A percentile compares a stretch with the other conserved stretches of the same genome.
These are phyloP conservation scores for Pittosporum tobira DNA, from an alignment of 129 eudicot species.

Conservation along the genomic window DNA sequence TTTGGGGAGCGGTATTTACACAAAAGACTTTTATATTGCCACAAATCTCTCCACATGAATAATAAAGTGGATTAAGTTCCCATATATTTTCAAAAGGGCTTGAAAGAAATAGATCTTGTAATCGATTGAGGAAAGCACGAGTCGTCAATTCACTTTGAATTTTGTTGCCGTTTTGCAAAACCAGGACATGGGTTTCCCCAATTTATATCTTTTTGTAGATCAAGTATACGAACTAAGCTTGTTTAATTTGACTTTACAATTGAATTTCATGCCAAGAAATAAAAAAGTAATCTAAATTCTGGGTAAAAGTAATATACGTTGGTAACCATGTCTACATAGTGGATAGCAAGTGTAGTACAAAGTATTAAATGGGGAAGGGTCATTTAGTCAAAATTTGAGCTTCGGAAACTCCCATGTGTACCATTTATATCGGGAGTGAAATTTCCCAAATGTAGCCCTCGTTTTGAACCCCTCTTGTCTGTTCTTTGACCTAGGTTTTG, in stretches of 20 bases:
- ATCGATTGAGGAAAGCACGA: constrained; percentile 4
- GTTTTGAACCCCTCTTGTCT: constrained; percentile 68
- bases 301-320: too few relatives aligned
- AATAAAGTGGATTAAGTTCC: too few relatives aligned
- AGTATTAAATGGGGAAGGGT: constrained; percentile 16
- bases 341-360: constrained; percentile 22
- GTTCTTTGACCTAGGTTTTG: constrained; percentile 76
- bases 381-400: constrained; percentile 38
- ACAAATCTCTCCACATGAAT: too few relatives aligned
- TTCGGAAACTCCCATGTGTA: constrained; percentile 30
- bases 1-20: too few relatives aligned
- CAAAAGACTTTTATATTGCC: too few relatives aligned
- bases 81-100: not conserved
- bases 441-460: constrained; percentile 47
- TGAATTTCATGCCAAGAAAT: too few relatives aligned
- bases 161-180: constrained; percentile 37
- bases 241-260: too few relatives aligned
- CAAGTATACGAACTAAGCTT: constrained; percentile 4
- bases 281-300: too few relatives aligned
- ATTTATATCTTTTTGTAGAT: constrained; percentile 29
- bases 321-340: constrained; percentile 24
- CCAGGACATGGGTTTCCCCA: constrained; percentile 49
- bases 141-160: constrained; percentile 32
- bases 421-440: constrained; percentile 18
- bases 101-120: not conserved